These are phyloP conservation scores for Antitrichia curtipendula DNA, from an alignment of 225 moss, liverwort and hornwort genomes.

Conservation along the genomic window DNA sequence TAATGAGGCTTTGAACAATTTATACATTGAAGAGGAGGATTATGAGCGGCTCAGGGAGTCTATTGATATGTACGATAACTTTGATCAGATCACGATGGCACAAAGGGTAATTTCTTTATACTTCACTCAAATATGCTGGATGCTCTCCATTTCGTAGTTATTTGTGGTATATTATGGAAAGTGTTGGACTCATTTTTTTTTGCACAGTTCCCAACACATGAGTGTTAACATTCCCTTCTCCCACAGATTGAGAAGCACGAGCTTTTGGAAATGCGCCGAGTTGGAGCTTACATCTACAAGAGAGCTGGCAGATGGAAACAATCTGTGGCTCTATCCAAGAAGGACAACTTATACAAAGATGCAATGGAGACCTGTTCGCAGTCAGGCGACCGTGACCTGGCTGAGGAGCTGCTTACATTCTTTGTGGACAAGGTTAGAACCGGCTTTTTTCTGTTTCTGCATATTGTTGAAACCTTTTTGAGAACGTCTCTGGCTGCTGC, in stretches of 20 bases:
- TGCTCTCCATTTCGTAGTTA: background rate
- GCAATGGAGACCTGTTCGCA: conserved; percentile 98
- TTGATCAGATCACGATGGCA: conserved; percentile 93
- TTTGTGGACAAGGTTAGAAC: conserved; percentile 73
- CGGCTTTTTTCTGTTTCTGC: background rate
- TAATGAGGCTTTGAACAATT: conserved; percentile 90
- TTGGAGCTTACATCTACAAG: conserved; percentile 98
- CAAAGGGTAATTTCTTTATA: conserved; percentile 46
- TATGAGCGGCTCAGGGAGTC: conserved; percentile 92
- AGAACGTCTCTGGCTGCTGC: background rate
- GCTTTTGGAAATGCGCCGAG: conserved; percentile 92
- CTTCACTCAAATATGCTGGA: background rate
- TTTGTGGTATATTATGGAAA: background rate
- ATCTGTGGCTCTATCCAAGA: conserved; percentile 94
- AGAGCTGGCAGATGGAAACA: conserved; percentile 99
- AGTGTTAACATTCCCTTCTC: background rate
- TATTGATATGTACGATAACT: conserved; percentile 97
- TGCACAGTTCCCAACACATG: background rate
- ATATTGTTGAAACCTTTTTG: background rate
- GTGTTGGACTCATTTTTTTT: background rate
- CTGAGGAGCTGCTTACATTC: conserved; percentile 87
- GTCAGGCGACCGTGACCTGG: conserved; percentile 91
- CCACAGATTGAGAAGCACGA: conserved; percentile 91
- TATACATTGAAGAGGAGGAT: conserved; percentile 96
- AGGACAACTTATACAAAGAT: conserved; percentile 97